Conservation (phyloP, 108 stramenopile genomes). For the Skeletonema potamos region DNA sequence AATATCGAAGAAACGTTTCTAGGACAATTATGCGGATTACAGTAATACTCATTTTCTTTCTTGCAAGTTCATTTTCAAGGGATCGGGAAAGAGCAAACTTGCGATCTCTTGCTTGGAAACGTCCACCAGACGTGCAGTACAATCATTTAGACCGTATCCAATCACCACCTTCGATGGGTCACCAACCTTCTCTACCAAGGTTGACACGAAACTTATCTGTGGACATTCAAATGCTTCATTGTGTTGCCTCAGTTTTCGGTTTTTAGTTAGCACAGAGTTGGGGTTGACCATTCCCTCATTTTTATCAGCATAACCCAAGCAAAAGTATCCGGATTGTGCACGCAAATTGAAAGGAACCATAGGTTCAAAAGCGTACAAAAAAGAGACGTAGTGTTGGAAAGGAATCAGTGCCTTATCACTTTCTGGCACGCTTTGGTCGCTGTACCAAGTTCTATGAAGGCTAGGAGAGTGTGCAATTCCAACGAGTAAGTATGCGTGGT, state of each 20-base stretch:
- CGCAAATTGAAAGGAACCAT: conserved; percentile 35
- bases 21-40: neutral
- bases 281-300: conserved; percentile 26
- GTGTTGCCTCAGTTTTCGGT: conserved; percentile 23
- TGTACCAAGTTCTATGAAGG: conserved; percentile 25
- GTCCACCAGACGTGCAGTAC: conserved; percentile 47
- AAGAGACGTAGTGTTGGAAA: conserved; percentile 35
- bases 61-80: conserved; percentile 19
- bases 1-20: neutral
- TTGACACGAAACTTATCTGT: conserved; percentile 48
- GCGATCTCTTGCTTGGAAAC: conserved; percentile 43
- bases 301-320: conserved; percentile 33
- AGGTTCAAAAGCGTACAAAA: conserved; percentile 44
- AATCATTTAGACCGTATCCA: conserved; percentile 65
- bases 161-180: conserved; percentile 37
- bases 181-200: conserved; percentile 37
- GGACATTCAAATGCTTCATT: conserved; percentile 48
- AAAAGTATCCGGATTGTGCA: conserved; percentile 44
- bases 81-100: conserved; percentile 34
- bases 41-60: neutral
- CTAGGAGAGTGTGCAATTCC: conserved; percentile 39
- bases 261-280: conserved; percentile 18
- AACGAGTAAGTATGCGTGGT: conserved; percentile 24
- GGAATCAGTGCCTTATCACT: conserved; percentile 24
- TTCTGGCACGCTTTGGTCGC: neutral